phyloP scores from a whole-genome alignment of 805 yeast species.

The Zygosaccharomyces pseudorouxii region DNA sequence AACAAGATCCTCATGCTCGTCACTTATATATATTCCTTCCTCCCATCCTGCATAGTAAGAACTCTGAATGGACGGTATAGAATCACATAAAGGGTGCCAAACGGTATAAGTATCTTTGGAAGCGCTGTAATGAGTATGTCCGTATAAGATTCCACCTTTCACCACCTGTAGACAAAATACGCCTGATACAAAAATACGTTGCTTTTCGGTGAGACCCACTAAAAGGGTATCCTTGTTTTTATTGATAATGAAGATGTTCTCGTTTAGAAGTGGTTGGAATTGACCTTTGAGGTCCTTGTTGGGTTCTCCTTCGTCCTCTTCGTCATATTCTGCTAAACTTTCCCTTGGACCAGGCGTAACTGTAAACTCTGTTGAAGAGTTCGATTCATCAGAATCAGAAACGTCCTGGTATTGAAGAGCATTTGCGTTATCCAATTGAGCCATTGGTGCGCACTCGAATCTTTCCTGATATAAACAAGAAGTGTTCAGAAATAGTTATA shows the following conservation, averaged over 20 bases:
- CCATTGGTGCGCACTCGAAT: neutral
- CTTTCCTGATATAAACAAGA: neutral
- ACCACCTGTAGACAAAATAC: conserved; percentile 26
- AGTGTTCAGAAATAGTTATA: neutral
- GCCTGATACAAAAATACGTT: conserved; percentile 27
- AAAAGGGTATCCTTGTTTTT: conserved; percentile 11
- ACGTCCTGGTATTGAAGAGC: conserved; percentile 5
- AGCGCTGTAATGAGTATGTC: conserved; percentile 31
- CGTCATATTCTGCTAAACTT: conserved; percentile 14
- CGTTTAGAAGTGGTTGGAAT: conserved; percentile 13
- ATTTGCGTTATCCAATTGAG: neutral
- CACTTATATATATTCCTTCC: conserved; percentile 15
- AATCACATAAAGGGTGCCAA: conserved; percentile 31
- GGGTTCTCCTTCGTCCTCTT: neutral
- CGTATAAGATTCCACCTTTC: conserved; percentile 34
- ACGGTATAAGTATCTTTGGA: conserved; percentile 17
- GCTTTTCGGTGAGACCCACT: conserved; percentile 26
- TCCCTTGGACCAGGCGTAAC: conserved; percentile 11
- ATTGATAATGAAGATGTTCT: conserved; percentile 15
- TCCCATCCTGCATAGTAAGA: conserved; percentile 35
- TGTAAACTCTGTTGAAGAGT: conserved; percentile 17
- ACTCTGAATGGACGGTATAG: conserved; percentile 28
- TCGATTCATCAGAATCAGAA: conserved; percentile 10
- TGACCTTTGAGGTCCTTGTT: neutral
- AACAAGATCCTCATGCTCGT: conserved; percentile 9